Conservation (phyloP, 2,329 filamentous ascomycete genomes). For the Fonsecaea erecta region DNA sequence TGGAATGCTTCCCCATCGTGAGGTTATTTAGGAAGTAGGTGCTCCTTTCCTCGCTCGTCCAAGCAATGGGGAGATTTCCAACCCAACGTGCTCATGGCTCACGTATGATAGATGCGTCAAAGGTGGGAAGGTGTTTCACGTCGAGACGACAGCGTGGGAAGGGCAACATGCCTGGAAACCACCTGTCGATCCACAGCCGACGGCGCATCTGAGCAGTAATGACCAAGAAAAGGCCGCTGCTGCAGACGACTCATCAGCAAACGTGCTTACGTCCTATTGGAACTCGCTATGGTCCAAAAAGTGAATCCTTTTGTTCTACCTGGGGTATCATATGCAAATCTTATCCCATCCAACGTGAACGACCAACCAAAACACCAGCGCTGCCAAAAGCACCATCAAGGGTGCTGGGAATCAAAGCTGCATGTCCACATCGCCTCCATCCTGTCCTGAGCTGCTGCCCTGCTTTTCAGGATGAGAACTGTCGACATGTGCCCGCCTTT, state of each 20-base stretch:
- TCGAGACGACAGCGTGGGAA: constrained; percentile 68
- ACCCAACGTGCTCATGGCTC: background rate
- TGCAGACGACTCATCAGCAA: constrained; percentile 4
- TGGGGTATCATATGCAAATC: constrained; percentile 33
- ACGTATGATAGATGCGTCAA: constrained; percentile 28
- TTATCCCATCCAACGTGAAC: constrained; percentile 6
- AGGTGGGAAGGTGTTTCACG: constrained; percentile 48
- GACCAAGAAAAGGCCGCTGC: constrained; percentile 4
- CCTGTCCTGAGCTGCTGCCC: constrained; percentile 36
- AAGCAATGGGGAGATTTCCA: background rate
- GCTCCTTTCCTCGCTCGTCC: no score
- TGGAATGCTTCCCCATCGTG: constrained; percentile 43
- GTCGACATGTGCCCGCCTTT: constrained; percentile 30
- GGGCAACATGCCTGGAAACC: constrained; percentile 46
- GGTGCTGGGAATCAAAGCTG: constrained; percentile 22
- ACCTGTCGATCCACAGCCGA: constrained; percentile 34
- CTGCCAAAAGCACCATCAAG: constrained; percentile 22
- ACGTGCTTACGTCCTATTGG: constrained; percentile 22
- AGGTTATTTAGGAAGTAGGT: constrained; percentile 34
- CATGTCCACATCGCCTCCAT: constrained; percentile 21
- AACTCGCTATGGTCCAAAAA: constrained; percentile 34
- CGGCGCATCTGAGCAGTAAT: constrained; percentile 7
- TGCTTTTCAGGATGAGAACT: constrained; percentile 36
- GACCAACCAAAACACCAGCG: constrained; percentile 33
- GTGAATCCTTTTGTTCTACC: constrained; percentile 22